Conservation (phyloP, 73 alveolate species). For the Tetrahymena borealis region DNA sequence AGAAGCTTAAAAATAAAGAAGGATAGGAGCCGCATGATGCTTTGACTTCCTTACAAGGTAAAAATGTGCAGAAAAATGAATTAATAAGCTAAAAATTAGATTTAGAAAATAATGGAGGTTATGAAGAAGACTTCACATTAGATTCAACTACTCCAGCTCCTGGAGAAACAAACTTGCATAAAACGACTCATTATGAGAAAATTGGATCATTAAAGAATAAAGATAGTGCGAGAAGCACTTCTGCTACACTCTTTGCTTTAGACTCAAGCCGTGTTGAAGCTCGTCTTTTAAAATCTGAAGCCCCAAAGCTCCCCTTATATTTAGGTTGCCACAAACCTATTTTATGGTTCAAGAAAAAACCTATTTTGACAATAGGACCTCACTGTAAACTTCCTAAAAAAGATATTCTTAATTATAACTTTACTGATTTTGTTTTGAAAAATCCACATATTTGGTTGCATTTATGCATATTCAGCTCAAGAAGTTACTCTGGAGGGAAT, state of each 20-base stretch:
- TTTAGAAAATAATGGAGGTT: neutral
- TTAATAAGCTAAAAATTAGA: neutral
- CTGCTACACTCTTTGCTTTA: neutral
- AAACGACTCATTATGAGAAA: neutral
- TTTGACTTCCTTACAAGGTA: neutral
- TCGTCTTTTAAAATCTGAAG: neutral
- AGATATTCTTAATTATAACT: too few relatives aligned
- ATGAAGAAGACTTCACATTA: neutral
- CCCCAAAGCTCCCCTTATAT: neutral
- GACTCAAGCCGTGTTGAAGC: neutral
- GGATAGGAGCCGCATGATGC: neutral
- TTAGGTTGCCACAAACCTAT: neutral
- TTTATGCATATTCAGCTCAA: too few relatives aligned
- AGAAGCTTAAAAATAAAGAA: neutral
- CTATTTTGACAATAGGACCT: neutral
- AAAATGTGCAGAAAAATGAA: neutral
- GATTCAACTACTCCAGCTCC: neutral
- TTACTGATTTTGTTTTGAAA: too few relatives aligned
- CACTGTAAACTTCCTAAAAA: neutral
- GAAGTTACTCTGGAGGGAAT: too few relatives aligned
- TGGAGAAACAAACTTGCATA: neutral
- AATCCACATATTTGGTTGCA: too few relatives aligned
- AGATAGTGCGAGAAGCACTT: neutral
- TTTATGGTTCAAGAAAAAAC: neutral
- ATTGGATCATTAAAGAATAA: neutral